Evolutionary conservation across 1,139 yeast genomes (phyloP).

Genomic region (Yamadazyma epiphylla): DNA sequence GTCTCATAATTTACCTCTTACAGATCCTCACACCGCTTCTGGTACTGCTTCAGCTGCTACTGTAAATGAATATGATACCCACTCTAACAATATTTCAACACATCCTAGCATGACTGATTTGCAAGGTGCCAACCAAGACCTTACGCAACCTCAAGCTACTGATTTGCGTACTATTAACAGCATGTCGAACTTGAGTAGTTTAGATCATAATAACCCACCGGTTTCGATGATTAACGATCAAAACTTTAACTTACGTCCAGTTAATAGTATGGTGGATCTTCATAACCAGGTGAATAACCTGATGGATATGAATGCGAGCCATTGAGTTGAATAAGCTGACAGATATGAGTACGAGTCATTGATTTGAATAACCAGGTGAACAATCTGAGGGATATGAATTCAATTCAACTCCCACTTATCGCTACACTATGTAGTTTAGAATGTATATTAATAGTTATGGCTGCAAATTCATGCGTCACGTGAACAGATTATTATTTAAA

Average conservation of each 20-base stretch:
- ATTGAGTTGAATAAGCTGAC: no score
- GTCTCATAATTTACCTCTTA: constrained; percentile 9
- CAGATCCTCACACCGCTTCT: constrained; percentile 8
- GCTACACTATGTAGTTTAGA: no score
- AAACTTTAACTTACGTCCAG: constrained; percentile 23
- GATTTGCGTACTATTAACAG: constrained; percentile 35
- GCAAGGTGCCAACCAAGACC: constrained; percentile 24
- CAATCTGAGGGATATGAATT: no score
- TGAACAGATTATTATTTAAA: no score
- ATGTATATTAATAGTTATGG: no score
- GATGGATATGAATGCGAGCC: no score
- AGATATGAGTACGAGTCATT: no score
- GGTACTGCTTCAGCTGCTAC: constrained; percentile 9
- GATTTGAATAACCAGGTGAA: no score
- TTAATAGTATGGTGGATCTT: constrained; percentile 34
- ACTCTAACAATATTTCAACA: constrained; percentile 11
- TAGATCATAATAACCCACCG: constrained; percentile 8
- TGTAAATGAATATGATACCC: constrained; percentile 10
- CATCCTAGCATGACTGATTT: constrained; percentile 28
- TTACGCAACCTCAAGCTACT: constrained; percentile 9
- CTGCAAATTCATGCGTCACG: no score
- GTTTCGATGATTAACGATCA: constrained; percentile 3
- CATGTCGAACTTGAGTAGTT: constrained; percentile 32
- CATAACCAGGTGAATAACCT: constrained; percentile 16
- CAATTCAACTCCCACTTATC: no score